These are phyloP conservation scores for Hypericum perforatum DNA, from an alignment of 345 rosid genomes.

Conservation along the genomic window DNA sequence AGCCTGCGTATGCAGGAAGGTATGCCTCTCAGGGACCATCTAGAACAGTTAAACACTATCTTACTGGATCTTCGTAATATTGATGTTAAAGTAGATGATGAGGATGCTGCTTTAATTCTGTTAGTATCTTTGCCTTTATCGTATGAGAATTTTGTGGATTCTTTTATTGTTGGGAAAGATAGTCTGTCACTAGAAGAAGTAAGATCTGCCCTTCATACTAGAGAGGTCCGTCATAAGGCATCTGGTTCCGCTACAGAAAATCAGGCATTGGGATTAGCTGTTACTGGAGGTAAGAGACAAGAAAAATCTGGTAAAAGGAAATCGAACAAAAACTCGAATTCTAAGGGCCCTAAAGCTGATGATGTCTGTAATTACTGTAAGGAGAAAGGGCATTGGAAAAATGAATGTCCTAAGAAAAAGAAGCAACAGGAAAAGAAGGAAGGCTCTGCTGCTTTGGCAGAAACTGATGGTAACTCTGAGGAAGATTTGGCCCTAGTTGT, in stretches of 20 bases:
- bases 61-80: no score
- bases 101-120: neutral
- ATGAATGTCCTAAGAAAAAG: slow-evolving; percentile 1
- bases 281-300: neutral
- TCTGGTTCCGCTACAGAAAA: neutral
- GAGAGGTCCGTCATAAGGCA: neutral
- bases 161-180: neutral
- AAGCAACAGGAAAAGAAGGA: neutral
- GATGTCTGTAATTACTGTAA: no score
- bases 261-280: neutral
- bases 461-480: neutral
- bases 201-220: neutral
- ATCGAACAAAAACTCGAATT: neutral
- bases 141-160: neutral
- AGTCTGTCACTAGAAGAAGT: neutral
- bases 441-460: neutral
- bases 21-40: neutral
- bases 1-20: neutral
- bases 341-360: neutral
- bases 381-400: slow-evolving; percentile 10
- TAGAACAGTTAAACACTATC: neutral
- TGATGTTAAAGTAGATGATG: neutral
- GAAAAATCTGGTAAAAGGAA: neutral
- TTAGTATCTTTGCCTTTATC: neutral
- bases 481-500: neutral